Base-by-base conservation (phyloP, 768 basidiomycete species). In the Russula griseocarnosa region DNA sequence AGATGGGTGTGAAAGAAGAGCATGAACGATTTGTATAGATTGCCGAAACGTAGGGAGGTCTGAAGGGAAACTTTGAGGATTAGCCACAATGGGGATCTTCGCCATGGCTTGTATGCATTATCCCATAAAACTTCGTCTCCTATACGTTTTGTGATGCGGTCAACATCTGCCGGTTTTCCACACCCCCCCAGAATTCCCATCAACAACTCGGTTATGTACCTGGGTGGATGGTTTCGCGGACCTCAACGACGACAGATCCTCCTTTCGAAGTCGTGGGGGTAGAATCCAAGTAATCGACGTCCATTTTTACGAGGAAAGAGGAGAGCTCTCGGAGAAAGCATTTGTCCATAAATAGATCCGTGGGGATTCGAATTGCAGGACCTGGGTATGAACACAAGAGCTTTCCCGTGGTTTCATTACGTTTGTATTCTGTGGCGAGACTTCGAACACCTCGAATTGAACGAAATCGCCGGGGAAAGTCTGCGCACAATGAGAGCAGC, bases 201-300 rank as follows among this genome's bases (percentile, higher is more conserved):
- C 13, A 84, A 73, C 6, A 83, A 69, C 58, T 80, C 74, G 5
- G 80, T 79, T 65, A 84, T 81, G 59, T 81, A 82, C 0, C 77
- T 76, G 0, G 80, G 65, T 82, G 68, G 0, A 73, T 47, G 0
- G 77, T 78, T 22, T 79, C 78, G 5, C 81, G 72, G 2, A 63
- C 51, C 69, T 83, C 81, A 0, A 47, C 26, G 28, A 63, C 63
- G 14, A 20, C 28, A 16, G 62, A 63, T 14, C 60, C 56, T 32
- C 66, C 66, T 32, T 82, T 82, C 5, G 13, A 69, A 5, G 75
- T 78, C 2, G 75, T 78, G 1, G 66, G 72, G 3, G 73, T 69
- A 10, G 75, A 70, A 49, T 75, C 79, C 3, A 73, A 69, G 22
- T 70, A 40, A 36, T 77, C 75, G 0, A 70, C 55, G 38, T 56